Base-by-base conservation (phyloP, 192 early-diverging fungal species). In the Dispira simplex region DNA sequence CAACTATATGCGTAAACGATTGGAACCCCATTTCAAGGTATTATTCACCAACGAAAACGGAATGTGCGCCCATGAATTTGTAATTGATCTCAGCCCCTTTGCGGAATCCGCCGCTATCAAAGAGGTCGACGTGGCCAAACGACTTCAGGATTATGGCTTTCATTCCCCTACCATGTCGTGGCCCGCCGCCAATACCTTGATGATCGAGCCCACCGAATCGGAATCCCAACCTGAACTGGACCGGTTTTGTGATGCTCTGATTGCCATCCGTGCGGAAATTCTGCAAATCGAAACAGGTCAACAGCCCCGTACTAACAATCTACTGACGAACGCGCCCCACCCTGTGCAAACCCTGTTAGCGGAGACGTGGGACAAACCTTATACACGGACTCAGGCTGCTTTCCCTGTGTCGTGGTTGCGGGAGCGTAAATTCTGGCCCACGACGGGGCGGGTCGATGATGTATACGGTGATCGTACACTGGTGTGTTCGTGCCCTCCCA, bases 121-220 rank as follows among this genome's bases (percentile, higher is more conserved):
- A 71, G 97, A 89, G 11, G 90, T 99, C 62, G 97, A 99, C 71
- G 85, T 99, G 73, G 97, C 97, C 74, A 99, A 99, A 83, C 89
- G 97, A 46, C 83, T 99, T 55, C 88, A 95, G 76, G 97, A 99
- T 76, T 99, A 97, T 70, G 91, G 94, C 23, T 99, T 99, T 82
- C 97, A 99, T 77, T 85, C 83, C 44, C 97, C 97, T 44, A 99
- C 97, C 70, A 99, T 99, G 97, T 96, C 93, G 20, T 99, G 93
- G 87, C 97, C 97, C 23, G 95, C 97, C 25, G 79, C 90, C 65
- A 95, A 97, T 83, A 99, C 97, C 13, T 85, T 99, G 53, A 99
- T 99, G 97, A 86, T 99, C 67, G 97, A 99, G 79, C 97, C 97
- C 18, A 99, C 97, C 54, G 97, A 99, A 72, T 95, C 91, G 63